Evolutionary conservation across 2,329 filamentous ascomycete genomes (phyloP).

Genomic region (Phialophora verrucosa): DNA sequence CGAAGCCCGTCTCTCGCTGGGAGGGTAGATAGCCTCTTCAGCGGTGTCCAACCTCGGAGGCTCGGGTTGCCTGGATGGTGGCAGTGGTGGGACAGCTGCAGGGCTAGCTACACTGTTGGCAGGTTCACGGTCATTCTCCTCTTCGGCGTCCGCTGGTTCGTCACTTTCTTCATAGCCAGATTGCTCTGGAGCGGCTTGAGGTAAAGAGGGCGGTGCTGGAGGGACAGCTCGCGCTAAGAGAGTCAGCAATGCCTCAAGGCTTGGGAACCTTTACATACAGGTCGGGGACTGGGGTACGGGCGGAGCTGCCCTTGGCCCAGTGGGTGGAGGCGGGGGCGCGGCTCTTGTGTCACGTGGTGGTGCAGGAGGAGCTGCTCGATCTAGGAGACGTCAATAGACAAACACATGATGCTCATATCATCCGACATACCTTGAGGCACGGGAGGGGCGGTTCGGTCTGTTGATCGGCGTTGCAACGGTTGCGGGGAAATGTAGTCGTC

Average conservation of each 20-base stretch:
- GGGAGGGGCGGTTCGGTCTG: constrained; percentile 52
- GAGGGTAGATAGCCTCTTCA: constrained; percentile 41
- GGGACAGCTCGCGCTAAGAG: constrained; percentile 24
- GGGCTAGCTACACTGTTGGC: constrained; percentile 44
- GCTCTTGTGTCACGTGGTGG: constrained; percentile 50
- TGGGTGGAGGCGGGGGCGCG: constrained; percentile 47
- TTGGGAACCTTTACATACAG: constrained; percentile 22
- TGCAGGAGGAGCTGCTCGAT: constrained; percentile 52
- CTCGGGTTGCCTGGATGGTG: constrained; percentile 28
- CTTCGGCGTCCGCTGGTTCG: constrained; percentile 6
- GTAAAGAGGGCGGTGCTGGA: constrained; percentile 3
- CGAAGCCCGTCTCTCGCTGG: constrained; percentile 50
- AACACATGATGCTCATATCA: not conserved
- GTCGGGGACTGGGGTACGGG: constrained; percentile 32
- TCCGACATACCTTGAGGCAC: constrained; percentile 58
- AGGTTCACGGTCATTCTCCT: constrained; percentile 21
- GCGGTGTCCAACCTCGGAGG: constrained; percentile 35
- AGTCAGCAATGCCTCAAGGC: constrained; percentile 14
- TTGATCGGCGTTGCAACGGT: constrained; percentile 40
- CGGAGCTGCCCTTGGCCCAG: constrained; percentile 17
- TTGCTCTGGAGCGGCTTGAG: constrained; percentile 8
- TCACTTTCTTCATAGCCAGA: constrained; percentile 28
- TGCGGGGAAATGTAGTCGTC: constrained; percentile 36
- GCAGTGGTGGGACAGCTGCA: constrained; percentile 49
- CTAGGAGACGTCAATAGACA: constrained; percentile 42